A percentile compares a stretch with the other conserved stretches of the same genome.
Conservation (phyloP, 371 early-diverging fungal species). For the Conidiobolus incongruus region DNA sequence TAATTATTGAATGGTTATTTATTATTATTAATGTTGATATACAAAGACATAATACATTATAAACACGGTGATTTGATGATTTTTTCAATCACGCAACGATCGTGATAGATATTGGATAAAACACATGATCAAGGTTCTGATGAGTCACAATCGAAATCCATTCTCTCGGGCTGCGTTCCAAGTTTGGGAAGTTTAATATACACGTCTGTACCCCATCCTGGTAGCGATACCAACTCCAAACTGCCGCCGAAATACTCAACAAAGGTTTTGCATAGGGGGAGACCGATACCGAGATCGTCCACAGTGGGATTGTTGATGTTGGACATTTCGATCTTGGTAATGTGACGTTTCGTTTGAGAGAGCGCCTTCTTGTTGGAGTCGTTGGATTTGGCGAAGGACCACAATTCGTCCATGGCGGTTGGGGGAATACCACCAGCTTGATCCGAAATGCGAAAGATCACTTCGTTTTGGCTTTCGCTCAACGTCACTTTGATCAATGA, state of each 20-base stretch:
- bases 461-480: slow-evolving; percentile 39
- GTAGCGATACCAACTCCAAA: slow-evolving; percentile 42
- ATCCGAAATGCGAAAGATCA: slow-evolving; percentile 81
- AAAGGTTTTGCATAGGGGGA: slow-evolving; percentile 66
- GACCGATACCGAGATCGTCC: slow-evolving; percentile 53
- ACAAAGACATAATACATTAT: too few species aligned
- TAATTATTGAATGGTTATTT: too few species aligned
- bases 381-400: slow-evolving; percentile 1
- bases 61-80: too few species aligned
- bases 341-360: not conserved
- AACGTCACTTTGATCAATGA: slow-evolving; percentile 67
- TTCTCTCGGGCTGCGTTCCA: slow-evolving; percentile 40
- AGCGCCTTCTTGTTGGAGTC: not conserved
- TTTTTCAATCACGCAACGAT: too few species aligned
- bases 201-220: slow-evolving; percentile 74
- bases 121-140: too few species aligned
- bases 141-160: too few species aligned
- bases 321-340: not conserved
- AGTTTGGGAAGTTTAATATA: slow-evolving; percentile 50
- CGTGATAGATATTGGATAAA: too few species aligned
- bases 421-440: slow-evolving; percentile 69
- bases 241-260: slow-evolving; percentile 71
- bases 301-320: not conserved
- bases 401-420: not conserved
- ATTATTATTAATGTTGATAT: too few species aligned